Evolutionary conservation across 2,329 filamentous ascomycete genomes (phyloP).

Genomic region (Chaetomiaceae sp.): DNA sequence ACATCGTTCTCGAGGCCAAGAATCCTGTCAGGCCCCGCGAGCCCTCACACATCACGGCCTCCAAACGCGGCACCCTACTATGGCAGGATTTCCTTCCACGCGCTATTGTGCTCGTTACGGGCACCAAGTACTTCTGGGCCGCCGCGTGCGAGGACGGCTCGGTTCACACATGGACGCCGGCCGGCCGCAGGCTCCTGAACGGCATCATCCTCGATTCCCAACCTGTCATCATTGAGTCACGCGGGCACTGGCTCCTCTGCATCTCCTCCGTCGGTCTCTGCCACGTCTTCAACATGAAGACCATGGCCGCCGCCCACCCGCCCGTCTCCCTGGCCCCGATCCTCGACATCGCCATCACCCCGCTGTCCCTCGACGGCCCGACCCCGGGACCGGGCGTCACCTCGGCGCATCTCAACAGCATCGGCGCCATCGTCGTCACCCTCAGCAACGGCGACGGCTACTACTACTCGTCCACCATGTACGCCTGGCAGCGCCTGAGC

Average conservation of each 20-base stretch:
- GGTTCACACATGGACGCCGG: constrained; percentile 85
- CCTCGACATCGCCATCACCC: constrained; percentile 76
- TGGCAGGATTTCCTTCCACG: constrained; percentile 94
- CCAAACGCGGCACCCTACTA: constrained; percentile 69
- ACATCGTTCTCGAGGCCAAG: constrained; percentile 77
- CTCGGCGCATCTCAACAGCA: constrained; percentile 83
- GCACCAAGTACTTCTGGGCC: constrained; percentile 85
- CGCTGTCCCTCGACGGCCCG: constrained; percentile 67
- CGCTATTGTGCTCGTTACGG: constrained; percentile 82
- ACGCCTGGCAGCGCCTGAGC: constrained; percentile 88
- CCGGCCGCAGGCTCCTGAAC: constrained; percentile 78
- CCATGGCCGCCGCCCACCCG: constrained; percentile 76
- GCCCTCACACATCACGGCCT: constrained; percentile 75
- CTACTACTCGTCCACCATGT: constrained; percentile 79
- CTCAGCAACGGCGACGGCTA: constrained; percentile 94
- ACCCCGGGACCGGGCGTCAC: constrained; percentile 79
- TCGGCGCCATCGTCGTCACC: constrained; percentile 79
- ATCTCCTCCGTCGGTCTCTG: constrained; percentile 84
- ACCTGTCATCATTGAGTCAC: constrained; percentile 86
- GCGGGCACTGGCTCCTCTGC: constrained; percentile 82
- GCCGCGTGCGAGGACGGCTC: constrained; percentile 90
- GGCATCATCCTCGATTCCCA: constrained; percentile 85
- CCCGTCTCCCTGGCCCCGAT: constrained; percentile 84
- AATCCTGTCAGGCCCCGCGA: constrained; percentile 75
- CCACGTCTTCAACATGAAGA: constrained; percentile 89